Evolutionary conservation across 768 basidiomycete genomes (phyloP).

Genomic region (Leccinellum luteum): DNA sequence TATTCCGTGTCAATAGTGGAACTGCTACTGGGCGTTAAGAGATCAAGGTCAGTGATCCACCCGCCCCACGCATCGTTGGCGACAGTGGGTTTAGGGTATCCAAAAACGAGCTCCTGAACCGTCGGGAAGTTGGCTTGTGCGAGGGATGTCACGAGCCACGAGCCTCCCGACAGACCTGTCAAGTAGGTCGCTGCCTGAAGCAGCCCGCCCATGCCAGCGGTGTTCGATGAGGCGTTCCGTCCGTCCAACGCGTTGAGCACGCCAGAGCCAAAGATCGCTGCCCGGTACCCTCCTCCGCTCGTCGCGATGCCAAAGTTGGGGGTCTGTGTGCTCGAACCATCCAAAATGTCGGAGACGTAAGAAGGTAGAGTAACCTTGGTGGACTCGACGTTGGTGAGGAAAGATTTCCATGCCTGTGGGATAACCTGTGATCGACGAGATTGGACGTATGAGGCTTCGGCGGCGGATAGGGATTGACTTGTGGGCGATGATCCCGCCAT

Average conservation of each 20-base stretch:
- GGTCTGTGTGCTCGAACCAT: slow-evolving; percentile 13
- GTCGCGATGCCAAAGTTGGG: slow-evolving; percentile 49
- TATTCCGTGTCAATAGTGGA: slow-evolving; percentile 14
- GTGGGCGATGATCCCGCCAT: slow-evolving; percentile 19
- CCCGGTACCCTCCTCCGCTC: slow-evolving; percentile 58
- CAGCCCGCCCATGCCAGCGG: slow-evolving; percentile 48
- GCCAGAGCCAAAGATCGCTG: slow-evolving; percentile 53
- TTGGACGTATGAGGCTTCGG: slow-evolving; percentile 38
- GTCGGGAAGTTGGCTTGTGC: slow-evolving; percentile 40
- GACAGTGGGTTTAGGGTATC: slow-evolving; percentile 17
- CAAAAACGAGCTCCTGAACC: slow-evolving; percentile 39
- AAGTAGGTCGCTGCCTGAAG: slow-evolving; percentile 54
- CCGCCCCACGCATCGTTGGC: slow-evolving; percentile 29
- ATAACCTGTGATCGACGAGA: slow-evolving; percentile 34
- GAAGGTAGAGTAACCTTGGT: slow-evolving; percentile 29
- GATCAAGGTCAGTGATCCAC: slow-evolving; percentile 29
- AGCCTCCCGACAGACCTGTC: slow-evolving; percentile 48
- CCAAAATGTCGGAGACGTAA: slow-evolving; percentile 35
- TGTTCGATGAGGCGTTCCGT: slow-evolving; percentile 41
- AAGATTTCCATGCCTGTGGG: slow-evolving; percentile 38
- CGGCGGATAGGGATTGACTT: slow-evolving; percentile 34
- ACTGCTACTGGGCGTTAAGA: slow-evolving; percentile 21
- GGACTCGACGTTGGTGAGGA: slow-evolving; percentile 37
- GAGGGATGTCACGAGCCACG: slow-evolving; percentile 40
- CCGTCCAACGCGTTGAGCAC: slow-evolving; percentile 50